Percentiles rank a stretch among this genome's conserved stretches.
phyloP scores from a whole-genome alignment of 2,329 filamentous ascomycete genomes.

The Trichoderma oligosporum region DNA sequence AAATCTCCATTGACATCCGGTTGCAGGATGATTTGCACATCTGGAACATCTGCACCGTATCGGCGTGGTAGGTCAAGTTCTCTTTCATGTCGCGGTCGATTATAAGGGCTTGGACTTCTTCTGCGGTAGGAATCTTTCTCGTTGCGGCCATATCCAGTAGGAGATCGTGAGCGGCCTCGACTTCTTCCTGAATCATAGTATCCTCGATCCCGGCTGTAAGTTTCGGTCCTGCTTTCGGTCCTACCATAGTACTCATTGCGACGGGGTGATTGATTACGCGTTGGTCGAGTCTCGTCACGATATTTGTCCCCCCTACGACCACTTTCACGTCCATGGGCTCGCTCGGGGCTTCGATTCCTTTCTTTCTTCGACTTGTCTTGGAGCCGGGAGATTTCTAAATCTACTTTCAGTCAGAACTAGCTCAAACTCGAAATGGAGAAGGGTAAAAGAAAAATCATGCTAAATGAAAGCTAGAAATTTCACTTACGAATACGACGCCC shows the following conservation, averaged over 20 bases:
- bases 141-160: constrained; percentile 45
- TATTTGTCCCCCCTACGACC: constrained; percentile 44
- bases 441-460: background rate
- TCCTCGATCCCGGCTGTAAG: constrained; percentile 50
- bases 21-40: constrained; percentile 82
- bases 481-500: constrained; percentile 90
- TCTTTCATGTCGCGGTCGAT: constrained; percentile 45
- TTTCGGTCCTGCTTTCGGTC: constrained; percentile 52
- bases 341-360: constrained; percentile 58
- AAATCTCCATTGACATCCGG: constrained; percentile 77
- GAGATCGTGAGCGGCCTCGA: constrained; percentile 65
- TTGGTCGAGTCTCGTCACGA: constrained; percentile 62
- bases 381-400: constrained; percentile 84
- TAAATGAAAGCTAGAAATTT: too few relatives aligned
- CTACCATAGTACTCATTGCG: constrained; percentile 50
- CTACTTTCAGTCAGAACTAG: constrained; percentile 45
- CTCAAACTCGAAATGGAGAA: background rate
- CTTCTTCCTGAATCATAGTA: constrained; percentile 40
- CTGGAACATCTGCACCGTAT: constrained; percentile 71
- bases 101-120: constrained; percentile 66
- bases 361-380: constrained; percentile 71
- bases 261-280: constrained; percentile 56
- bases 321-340: constrained; percentile 41
- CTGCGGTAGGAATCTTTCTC: constrained; percentile 56
- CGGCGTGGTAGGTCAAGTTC: constrained; percentile 71